phyloP scores from a whole-genome alignment of 2,329 filamentous ascomycete species.

The Trichophyton equinum region DNA sequence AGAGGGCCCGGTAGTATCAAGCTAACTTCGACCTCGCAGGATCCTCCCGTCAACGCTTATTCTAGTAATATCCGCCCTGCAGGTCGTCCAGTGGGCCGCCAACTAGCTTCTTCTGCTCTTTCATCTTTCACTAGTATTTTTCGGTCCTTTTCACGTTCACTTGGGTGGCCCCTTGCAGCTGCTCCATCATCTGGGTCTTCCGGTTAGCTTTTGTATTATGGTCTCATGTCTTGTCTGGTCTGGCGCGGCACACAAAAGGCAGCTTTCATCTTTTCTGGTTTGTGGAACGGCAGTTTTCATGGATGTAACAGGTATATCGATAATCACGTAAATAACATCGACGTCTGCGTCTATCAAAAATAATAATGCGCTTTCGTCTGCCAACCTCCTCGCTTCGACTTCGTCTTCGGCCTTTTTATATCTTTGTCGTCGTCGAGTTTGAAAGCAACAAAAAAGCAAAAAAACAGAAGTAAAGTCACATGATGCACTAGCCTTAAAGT shows the following conservation, averaged over 20 bases:
- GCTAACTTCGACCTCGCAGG: constrained; percentile 35
- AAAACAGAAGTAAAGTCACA: neutral
- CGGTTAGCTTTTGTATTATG: neutral
- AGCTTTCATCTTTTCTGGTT: neutral
- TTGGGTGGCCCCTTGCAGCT: too few relatives aligned
- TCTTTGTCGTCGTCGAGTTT: neutral
- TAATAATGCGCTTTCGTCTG: too few relatives aligned
- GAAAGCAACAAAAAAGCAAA: neutral
- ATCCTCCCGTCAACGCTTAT: constrained; percentile 87
- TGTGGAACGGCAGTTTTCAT: too few relatives aligned
- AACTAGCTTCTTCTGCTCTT: neutral
- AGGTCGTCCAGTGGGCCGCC: constrained; percentile 78
- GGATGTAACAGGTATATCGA: too few relatives aligned
- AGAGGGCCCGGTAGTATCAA: neutral
- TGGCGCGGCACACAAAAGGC: neutral
- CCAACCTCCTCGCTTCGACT: neutral
- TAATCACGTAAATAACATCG: too few relatives aligned
- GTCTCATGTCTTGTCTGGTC: neutral
- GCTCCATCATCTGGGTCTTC: neutral
- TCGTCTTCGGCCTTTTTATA: neutral
- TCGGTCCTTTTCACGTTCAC: neutral
- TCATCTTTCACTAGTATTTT: neutral
- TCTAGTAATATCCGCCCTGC: constrained; percentile 79
- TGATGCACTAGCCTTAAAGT: neutral
- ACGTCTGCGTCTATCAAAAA: too few relatives aligned